Percentiles rank a stretch among this genome's conserved stretches.
phyloP scores from a whole-genome alignment of 805 yeast genomes.

The Kuraishia cidri region DNA sequence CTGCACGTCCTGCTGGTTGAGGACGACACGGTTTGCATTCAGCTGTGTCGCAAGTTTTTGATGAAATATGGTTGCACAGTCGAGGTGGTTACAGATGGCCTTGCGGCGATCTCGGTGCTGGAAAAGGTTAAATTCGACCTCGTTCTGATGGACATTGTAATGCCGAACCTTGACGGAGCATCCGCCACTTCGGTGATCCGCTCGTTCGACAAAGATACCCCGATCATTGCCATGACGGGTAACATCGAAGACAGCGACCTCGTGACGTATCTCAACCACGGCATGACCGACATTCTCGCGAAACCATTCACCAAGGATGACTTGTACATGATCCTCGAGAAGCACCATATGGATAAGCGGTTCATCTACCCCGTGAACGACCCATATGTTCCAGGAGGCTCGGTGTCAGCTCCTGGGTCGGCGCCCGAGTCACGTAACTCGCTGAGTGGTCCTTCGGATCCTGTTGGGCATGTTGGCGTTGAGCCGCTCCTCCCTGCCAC shows the following conservation, averaged over 20 bases:
- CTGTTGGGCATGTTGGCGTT: no score
- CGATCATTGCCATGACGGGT: constrained; percentile 92
- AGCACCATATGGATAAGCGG: constrained; percentile 48
- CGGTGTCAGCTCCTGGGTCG: neutral
- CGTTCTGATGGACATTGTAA: constrained; percentile 80
- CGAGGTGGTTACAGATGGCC: constrained; percentile 87
- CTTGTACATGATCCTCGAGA: constrained; percentile 66
- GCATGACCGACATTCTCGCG: constrained; percentile 88
- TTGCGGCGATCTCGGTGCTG: constrained; percentile 73
- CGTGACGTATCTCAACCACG: constrained; percentile 73
- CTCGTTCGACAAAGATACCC: constrained; percentile 75
- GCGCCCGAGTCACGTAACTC: no score
- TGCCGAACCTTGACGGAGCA: constrained; percentile 85
- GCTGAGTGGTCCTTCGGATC: neutral
- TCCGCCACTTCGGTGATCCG: constrained; percentile 87
- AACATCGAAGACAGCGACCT: constrained; percentile 78
- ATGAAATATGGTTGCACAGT: constrained; percentile 88
- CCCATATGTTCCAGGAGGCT: constrained; percentile 8
- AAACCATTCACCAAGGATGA: constrained; percentile 92
- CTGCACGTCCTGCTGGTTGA: constrained; percentile 72
- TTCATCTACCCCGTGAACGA: constrained; percentile 14
- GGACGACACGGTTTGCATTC: constrained; percentile 77
- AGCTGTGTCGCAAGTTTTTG: constrained; percentile 73
- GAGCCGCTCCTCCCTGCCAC: no score
- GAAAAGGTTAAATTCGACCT: constrained; percentile 67